Evolutionary conservation across 1,284 basidiomycete species (phyloP).

Genomic region (Vanrija pseudolonga): DNA sequence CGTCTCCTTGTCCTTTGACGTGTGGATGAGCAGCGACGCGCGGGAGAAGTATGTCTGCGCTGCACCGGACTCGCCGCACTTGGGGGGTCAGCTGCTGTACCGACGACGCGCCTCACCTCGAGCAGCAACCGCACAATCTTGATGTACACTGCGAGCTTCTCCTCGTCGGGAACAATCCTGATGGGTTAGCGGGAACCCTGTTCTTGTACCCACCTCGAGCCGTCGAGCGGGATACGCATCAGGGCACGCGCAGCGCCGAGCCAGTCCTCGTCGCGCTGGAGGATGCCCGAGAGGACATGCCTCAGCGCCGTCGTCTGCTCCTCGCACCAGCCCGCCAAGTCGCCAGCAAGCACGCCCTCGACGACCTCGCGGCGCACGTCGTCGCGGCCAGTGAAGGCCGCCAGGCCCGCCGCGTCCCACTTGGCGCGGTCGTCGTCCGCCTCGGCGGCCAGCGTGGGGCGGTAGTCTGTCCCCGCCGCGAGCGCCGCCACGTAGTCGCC

Average conservation of each 20-base stretch:
- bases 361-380: conserved; percentile 36
- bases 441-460: conserved; percentile 3
- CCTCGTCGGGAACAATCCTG: conserved; percentile 71
- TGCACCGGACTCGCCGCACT: conserved; percentile 58
- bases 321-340: conserved; percentile 66
- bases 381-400: conserved; percentile 24
- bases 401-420: conserved; percentile 25
- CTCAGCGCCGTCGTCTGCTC: conserved; percentile 86
- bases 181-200: background rate
- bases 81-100: conserved; percentile 6
- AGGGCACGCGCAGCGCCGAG: conserved; percentile 83
- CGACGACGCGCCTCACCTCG: conserved; percentile 59
- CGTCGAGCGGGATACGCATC: conserved; percentile 86
- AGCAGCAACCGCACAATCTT: conserved; percentile 91
- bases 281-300: conserved; percentile 78
- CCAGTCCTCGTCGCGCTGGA: conserved; percentile 92
- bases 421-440: conserved; percentile 20
- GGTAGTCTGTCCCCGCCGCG: conserved; percentile 20
- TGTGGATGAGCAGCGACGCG: conserved; percentile 82
- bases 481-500: conserved; percentile 36
- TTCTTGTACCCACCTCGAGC: conserved; percentile 61
- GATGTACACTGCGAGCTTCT: conserved; percentile 86
- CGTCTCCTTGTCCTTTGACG: conserved; percentile 69
- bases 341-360: conserved; percentile 49
- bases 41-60: conserved; percentile 96